Base-by-base conservation (phyloP, 1,139 yeast species). In the Zygotorulaspora mrakii region DNA sequence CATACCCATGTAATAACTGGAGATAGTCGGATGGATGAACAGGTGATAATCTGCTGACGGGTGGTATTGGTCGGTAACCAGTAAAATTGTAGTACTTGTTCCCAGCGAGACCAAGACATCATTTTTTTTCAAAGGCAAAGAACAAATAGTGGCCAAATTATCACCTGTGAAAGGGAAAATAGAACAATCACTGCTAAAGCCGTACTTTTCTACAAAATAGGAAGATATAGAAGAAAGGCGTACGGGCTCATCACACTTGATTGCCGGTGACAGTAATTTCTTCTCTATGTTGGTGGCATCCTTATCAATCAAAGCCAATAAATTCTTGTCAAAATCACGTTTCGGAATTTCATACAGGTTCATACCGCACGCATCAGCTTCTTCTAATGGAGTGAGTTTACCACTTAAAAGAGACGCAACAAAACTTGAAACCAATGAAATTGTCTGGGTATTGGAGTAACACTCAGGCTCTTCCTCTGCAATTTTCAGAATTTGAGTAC, bases 321-420 rank as follows among this genome's bases (percentile, higher is more conserved):
- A 68, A 13, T 69, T 69, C 9, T 73, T 74, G 54, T 76, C 69
- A 69, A 76, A 84, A 18, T 69, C 60, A 28, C 71, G 66, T 20
- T 74, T 67, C 12, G 66, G 47, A 30, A 87, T 72, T 59, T 85
- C 89, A 68, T 86, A 86, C 36, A 88, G 57, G 53, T 86, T 87
- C 91, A 86, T 86, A 3, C 96, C 96, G 64, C 96, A 86, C 1
- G 86, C 95, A 62, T 87, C 96, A 11, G 89, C 79, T 52, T 82
- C 81, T 53, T 88, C 96, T 37, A 87, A 67, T 2, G 75, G 71
- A 3, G 82, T 71, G 25, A 82, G 66, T 39, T 69, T 52, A 7
- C 95, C 95, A 17, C 80, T 65, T 28, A 88, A 68, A 9, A 88
- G 67, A 31, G 87, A 76, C 8, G 94, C 80, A 26, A 87, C 67